Evolutionary conservation across 352 stramenopile species (phyloP), one percentile per base, ranked within the genome.

Genomic region (Phytophthora nicotianae): DNA sequence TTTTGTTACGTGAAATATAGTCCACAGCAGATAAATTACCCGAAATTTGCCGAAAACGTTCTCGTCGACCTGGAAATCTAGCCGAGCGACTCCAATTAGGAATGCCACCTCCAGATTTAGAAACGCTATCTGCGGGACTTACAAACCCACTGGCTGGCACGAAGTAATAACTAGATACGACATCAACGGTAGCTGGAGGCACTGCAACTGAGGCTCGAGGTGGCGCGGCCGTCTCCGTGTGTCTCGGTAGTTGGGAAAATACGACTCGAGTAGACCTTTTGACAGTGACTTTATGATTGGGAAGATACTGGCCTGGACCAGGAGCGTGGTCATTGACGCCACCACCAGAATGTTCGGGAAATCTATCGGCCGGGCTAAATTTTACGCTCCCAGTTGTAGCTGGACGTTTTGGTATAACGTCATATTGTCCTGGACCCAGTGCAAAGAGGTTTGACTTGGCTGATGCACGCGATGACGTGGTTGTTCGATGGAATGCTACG

Each of bases 161-260:
- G 63, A 76, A 89, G 54, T 88, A 89, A 40, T 86, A 88, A 38
- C 76, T 88, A 11, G 79, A 88, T 3, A 86, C 74, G 46, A 83
- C 58, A 42, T 80, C 78, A 5, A 60, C 64, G 2, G 79, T 88
- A 46, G 52, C 65, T 58, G 65, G 29, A 21, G 48, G 33, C 10
- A 59, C 45, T 26, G 65, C 5, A 8, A 64, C n/a, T 10, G 64
- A 59, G 20, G 5, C 47, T 64, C 47, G 74, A 29, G 71, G 54
- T 23, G 77, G 58, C 29, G 62, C 19, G 10, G 58, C 59, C 3
- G 54, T 59, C 37, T 81, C 72, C 0, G 72, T 86, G 4, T 72
- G 50, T 2, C 80, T 62, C 2, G 80, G 80, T 7, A 70, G 61
- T 33, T 89, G 80, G 1, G 75, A 86, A 55, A 89, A 89, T 13